Base-by-base conservation (phyloP, 2,329 filamentous ascomycete genomes). In the Fusarium algeriense region DNA sequence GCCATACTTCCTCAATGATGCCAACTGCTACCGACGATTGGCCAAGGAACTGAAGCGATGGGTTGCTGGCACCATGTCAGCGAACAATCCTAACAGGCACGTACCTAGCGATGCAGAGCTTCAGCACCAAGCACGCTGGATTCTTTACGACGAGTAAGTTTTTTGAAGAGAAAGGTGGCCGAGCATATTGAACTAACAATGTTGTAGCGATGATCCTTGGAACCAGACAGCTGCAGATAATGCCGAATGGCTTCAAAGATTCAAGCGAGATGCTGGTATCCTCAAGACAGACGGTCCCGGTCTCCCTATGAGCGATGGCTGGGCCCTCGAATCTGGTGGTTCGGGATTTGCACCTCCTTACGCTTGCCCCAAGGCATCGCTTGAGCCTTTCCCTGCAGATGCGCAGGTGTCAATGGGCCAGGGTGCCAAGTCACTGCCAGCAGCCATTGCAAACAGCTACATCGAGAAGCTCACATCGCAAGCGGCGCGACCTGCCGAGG, bases 171-270 rank as follows among this genome's bases (percentile, higher is more conserved):
- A 13, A 23, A 35, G 10, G n/a, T 37, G 32, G 4, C 11, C 14
- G 38, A 19, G 46, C 26, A 19, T 28, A 10, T 37, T 35, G n/a
- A 53, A 52, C 73, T 80, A 68, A 78, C 69, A 62, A 28, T 40
- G 7, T 10, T 28, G 6, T 20, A 89, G 87, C 61, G 89, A 90
- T 61, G 89, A 90, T 72, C 87, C 87, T 5, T 90, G 88, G 86
- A 90, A 91, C 76, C 86, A 89, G 71, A 91, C 89, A 0, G 87
- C 87, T 2, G 88, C 88, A 34, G 89, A 91, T 74, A 90, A 91
- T 69, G 84, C 83, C 2, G 88, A 91, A 77, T 91, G 89, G 89
- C 82, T 91, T 15, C 83, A 85, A 60, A 85, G 88, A 46, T 90
- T 91, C 81, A 91, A 91, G 78, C 84, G 87, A 14, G 84, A 88